These are phyloP conservation scores for Dryas integrifolia DNA, from an alignment of 331 rosid genomes.

Conservation along the genomic window DNA sequence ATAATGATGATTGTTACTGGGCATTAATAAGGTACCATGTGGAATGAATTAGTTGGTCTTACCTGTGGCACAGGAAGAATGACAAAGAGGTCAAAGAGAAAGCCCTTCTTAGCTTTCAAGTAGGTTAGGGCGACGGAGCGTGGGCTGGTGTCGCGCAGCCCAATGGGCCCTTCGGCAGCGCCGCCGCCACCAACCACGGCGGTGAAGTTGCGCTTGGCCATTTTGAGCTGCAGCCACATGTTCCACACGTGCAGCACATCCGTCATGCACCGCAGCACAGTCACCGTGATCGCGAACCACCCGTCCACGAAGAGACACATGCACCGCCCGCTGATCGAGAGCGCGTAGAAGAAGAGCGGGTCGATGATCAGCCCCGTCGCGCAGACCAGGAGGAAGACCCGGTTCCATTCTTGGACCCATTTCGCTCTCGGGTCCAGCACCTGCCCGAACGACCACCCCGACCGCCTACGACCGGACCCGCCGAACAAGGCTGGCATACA, in stretches of 20 bases:
- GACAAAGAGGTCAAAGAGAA: conserved; percentile 74
- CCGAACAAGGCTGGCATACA: neutral
- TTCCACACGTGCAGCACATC: conserved; percentile 90
- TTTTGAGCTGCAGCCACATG: conserved; percentile 76
- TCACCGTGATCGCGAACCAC: conserved; percentile 84
- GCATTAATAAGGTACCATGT: neutral
- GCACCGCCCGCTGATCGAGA: conserved; percentile 68
- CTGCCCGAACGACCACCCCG: conserved; percentile 27
- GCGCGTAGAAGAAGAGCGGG: conserved; percentile 82
- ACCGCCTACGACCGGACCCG: conserved; percentile 14
- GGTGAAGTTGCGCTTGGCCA: conserved; percentile 42
- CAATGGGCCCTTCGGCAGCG: neutral
- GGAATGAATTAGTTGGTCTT: neutral
- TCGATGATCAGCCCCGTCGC: conserved; percentile 74
- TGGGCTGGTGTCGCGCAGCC: conserved; percentile 29
- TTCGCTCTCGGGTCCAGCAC: conserved; percentile 53
- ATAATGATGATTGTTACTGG: neutral
- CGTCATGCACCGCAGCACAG: conserved; percentile 90
- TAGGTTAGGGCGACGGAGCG: conserved; percentile 59
- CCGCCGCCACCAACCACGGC: conserved; percentile 16
- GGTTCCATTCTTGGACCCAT: conserved; percentile 87
- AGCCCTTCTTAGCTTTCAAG: conserved; percentile 48
- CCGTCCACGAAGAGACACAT: conserved; percentile 87
- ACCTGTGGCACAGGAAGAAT: conserved; percentile 95
- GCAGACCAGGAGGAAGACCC: conserved; percentile 67